Conservation (phyloP, 768 basidiomycete species). For the Pleurotus platypus region DNA sequence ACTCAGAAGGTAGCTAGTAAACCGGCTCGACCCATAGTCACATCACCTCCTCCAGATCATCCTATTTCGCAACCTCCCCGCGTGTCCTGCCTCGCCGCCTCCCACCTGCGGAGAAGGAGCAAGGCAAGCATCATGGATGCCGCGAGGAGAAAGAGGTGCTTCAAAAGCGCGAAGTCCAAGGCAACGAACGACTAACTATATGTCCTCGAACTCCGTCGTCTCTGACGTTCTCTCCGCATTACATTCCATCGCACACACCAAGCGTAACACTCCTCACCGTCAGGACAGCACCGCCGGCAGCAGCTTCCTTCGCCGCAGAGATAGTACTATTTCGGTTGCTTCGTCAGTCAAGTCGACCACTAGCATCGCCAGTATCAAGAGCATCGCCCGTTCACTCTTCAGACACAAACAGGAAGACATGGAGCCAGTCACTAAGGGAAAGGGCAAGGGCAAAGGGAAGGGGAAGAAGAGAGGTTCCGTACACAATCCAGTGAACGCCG, state of each 20-base stretch:
- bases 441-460: not conserved
- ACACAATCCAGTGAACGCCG: not conserved
- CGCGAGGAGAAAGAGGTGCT: not conserved
- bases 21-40: not conserved
- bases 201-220: slow-evolving; percentile 7
- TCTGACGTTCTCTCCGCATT: slow-evolving; percentile 13
- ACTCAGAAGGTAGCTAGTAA: not conserved
- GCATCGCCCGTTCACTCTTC: slow-evolving; percentile 6
- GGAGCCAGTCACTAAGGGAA: slow-evolving; percentile 2
- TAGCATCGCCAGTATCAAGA: slow-evolving; percentile 8
- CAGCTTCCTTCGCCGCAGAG: slow-evolving; percentile 2
- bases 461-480: slow-evolving; percentile 8
- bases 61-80: not conserved
- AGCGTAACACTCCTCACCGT: not conserved
- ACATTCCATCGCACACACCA: slow-evolving; percentile 5
- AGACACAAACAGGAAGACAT: slow-evolving; percentile 4
- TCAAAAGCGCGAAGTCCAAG: not conserved
- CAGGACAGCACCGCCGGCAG: not conserved
- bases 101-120: not conserved
- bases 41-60: slow-evolving; percentile 1
- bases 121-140: slow-evolving; percentile 4
- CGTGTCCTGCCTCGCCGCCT: slow-evolving; percentile 3
- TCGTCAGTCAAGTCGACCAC: slow-evolving; percentile 2
- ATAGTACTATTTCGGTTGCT: slow-evolving; percentile 1
- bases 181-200: not conserved